Evolutionary conservation across 371 early-diverging fungal species (phyloP).

Genomic region (Mucor plumbeus): DNA sequence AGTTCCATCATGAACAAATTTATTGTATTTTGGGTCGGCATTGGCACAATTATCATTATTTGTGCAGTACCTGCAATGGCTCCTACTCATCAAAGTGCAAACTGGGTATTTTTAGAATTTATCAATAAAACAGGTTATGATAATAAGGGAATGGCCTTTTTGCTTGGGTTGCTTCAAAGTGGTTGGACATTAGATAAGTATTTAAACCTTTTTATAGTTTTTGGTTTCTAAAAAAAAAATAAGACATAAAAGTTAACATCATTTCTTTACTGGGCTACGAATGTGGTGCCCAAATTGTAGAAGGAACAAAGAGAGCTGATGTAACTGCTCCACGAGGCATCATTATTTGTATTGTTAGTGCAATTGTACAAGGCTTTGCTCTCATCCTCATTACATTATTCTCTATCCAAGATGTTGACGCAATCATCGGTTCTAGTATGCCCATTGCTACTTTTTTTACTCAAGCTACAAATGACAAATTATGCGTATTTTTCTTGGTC

Average conservation of each 20-base stretch:
- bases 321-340: conserved; percentile 48
- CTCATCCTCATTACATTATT: conserved; percentile 43
- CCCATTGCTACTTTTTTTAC: conserved; percentile 32
- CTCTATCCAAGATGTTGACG: conserved; percentile 48
- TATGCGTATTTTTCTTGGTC: conserved; percentile 34
- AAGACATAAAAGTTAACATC: not conserved
- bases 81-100: conserved; percentile 32
- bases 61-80: conserved; percentile 45
- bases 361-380: conserved; percentile 41
- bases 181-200: conserved; percentile 38
- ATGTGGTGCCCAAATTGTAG: conserved; percentile 49
- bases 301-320: conserved; percentile 48
- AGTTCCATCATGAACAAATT: conserved; percentile 36
- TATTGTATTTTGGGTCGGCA: conserved; percentile 36
- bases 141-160: conserved; percentile 38
- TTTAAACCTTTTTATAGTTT: conserved; percentile 6
- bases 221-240: not conserved
- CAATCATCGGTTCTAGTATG: conserved; percentile 18
- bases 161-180: conserved; percentile 46
- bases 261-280: conserved; percentile 41
- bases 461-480: conserved; percentile 16
- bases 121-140: conserved; percentile 42
- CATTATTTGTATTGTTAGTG: conserved; percentile 40
- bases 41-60: conserved; percentile 45
- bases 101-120: conserved; percentile 51